Percentiles rank a stretch among this genome's conserved stretches.
These are phyloP conservation scores for Pseudognaphalium luteoalbum DNA, from an alignment of 129 eudicot species.

Conservation along the genomic window DNA sequence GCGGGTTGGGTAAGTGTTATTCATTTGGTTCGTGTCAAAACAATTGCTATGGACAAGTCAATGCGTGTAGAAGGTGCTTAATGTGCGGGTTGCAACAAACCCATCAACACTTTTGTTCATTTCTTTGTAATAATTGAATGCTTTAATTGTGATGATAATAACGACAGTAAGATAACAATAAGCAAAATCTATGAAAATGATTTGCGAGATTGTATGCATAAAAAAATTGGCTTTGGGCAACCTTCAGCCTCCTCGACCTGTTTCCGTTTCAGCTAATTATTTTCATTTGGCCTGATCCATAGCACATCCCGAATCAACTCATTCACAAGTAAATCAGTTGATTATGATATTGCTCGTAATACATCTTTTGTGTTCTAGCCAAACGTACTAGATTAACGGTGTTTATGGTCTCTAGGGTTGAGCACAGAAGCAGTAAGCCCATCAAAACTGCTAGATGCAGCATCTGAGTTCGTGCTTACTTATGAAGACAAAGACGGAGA, in stretches of 20 bases:
- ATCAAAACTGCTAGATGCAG: conserved; percentile 53
- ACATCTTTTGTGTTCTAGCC: neutral
- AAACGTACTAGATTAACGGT: neutral
- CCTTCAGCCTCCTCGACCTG: neutral
- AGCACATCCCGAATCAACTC: neutral
- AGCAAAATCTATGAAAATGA: neutral
- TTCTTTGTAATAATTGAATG: neutral
- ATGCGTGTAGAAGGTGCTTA: neutral
- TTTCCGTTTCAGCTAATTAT: neutral
- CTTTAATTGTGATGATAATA: neutral
- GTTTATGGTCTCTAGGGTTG: conserved; percentile 35
- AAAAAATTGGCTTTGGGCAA: neutral
- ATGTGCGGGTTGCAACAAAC: neutral
- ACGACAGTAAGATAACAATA: neutral
- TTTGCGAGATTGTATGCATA: neutral
- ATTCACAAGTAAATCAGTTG: neutral
- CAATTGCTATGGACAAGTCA: neutral
- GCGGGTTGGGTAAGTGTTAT: neutral
- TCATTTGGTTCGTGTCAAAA: neutral
- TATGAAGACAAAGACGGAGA: conserved; percentile 90
- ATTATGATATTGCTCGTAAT: neutral
- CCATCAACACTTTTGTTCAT: neutral
- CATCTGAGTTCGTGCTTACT: conserved; percentile 72
- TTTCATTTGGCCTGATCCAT: neutral
- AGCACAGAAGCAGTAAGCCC: conserved; percentile 37